Evolutionary conservation across 805 yeast genomes (phyloP).

Genomic region (Metschnikowia henanensis): DNA sequence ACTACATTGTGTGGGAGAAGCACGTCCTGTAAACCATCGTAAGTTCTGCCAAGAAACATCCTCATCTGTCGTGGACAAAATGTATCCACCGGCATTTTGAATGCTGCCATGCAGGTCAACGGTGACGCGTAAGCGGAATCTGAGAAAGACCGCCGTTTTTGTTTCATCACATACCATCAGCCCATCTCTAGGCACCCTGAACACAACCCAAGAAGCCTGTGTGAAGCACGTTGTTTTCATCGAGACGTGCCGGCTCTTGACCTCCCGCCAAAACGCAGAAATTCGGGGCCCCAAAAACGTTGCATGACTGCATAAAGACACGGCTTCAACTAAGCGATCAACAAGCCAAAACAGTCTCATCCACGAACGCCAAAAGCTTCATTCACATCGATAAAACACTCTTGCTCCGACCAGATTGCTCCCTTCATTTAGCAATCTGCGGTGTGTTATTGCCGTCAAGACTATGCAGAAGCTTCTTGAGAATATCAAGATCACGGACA

Average conservation of each 20-base stretch:
- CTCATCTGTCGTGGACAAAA: too few species aligned
- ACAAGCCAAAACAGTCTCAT: background rate
- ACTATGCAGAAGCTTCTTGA: slow-evolving; percentile 15
- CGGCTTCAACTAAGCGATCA: background rate
- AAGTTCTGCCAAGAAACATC: too few species aligned
- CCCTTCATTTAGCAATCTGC: too few species aligned
- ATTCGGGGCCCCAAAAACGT: background rate
- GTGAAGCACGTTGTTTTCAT: background rate
- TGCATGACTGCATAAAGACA: slow-evolving; percentile 6
- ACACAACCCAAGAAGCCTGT: background rate
- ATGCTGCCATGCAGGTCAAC: slow-evolving; percentile 3
- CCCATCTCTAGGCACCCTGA: background rate
- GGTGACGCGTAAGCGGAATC: slow-evolving; percentile 9
- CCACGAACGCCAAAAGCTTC: background rate
- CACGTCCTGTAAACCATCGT: too few species aligned
- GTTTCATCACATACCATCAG: background rate
- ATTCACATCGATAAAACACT: too few species aligned
- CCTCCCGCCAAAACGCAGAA: background rate
- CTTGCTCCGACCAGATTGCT: too few species aligned
- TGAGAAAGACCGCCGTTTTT: slow-evolving; percentile 1
- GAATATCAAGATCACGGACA: slow-evolving; percentile 20
- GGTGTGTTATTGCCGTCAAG: too few species aligned
- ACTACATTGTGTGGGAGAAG: background rate
- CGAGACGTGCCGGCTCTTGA: background rate
- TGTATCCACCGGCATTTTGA: too few species aligned